Evolutionary conservation across 1,139 yeast species (phyloP).

Genomic region (Lodderomyces theae): DNA sequence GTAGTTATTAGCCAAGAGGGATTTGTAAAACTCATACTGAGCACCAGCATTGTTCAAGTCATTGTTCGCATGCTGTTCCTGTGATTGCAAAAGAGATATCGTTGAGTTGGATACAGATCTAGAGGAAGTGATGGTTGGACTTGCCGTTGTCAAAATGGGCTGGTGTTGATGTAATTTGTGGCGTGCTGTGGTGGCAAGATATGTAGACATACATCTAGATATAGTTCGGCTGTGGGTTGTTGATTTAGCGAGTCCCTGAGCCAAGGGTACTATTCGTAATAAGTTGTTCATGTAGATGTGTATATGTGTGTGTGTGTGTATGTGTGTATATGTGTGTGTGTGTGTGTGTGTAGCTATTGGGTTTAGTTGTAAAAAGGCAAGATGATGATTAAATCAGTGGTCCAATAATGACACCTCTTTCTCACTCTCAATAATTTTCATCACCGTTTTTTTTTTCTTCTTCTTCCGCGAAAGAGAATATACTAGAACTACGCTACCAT

Average conservation of each 20-base stretch:
- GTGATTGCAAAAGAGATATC: conserved; percentile 51
- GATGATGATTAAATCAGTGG: too few species aligned
- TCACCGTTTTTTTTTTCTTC: too few species aligned
- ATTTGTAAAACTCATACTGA: conserved; percentile 80
- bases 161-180: background rate
- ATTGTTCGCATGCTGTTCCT: conserved; percentile 80
- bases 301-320: too few species aligned
- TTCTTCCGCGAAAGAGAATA: too few species aligned
- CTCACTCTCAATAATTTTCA: too few species aligned
- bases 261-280: conserved; percentile 31
- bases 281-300: conserved; percentile 1
- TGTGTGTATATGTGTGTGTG: too few species aligned
- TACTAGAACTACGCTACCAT: too few species aligned
- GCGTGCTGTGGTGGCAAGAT: background rate
- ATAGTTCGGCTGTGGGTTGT: background rate
- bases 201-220: conserved; percentile 3
- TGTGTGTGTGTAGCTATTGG: too few species aligned
- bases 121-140: background rate
- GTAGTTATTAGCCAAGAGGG: conserved; percentile 70
- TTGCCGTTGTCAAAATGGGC: background rate
- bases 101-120: conserved; percentile 18
- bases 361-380: too few species aligned
- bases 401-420: too few species aligned
- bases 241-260: conserved; percentile 4
- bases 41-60: conserved; percentile 62